phyloP scores from a whole-genome alignment of 2,329 filamentous ascomycete species.

The Ophiostoma perfectum region DNA sequence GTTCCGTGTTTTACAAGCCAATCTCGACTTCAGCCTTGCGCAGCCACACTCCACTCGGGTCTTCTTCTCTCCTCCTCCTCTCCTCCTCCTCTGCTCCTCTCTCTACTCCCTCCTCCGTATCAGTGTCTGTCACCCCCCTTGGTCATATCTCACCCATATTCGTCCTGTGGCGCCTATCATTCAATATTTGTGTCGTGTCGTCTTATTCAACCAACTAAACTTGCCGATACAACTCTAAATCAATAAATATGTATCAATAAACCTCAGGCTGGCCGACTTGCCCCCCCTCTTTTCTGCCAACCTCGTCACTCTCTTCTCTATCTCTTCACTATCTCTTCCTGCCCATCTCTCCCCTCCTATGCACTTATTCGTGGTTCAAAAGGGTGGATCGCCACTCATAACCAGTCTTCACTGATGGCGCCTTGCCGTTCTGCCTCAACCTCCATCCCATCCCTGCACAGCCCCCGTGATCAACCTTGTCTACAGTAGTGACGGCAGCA shows the following conservation, averaged over 20 bases:
- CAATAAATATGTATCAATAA: neutral
- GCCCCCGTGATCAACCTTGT: neutral
- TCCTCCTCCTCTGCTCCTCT: neutral
- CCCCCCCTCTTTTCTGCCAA: too few relatives aligned
- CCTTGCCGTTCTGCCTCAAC: constrained; percentile 2
- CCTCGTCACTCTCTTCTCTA: too few relatives aligned
- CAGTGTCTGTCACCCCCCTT: too few relatives aligned
- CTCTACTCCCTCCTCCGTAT: neutral
- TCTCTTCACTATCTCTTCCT: too few relatives aligned
- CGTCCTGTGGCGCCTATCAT: neutral
- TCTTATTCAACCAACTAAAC: too few relatives aligned
- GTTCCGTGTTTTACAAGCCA: neutral
- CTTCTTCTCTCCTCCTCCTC: neutral
- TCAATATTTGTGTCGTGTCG: too few relatives aligned
- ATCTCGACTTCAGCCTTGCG: constrained; percentile 6
- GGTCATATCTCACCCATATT: neutral
- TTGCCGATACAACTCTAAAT: neutral
- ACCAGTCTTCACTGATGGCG: neutral
- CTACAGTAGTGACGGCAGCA: too few relatives aligned
- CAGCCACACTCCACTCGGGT: constrained; percentile 6
- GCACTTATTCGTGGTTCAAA: too few relatives aligned
- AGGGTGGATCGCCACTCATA: too few relatives aligned
- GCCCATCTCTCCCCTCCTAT: too few relatives aligned
- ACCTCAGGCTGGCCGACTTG: too few relatives aligned
- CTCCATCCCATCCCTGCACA: neutral